A percentile compares a stretch with the other conserved stretches of the same genome.
phyloP scores from a whole-genome alignment of 306 rosid genomes.

The Sicyos edulis region DNA sequence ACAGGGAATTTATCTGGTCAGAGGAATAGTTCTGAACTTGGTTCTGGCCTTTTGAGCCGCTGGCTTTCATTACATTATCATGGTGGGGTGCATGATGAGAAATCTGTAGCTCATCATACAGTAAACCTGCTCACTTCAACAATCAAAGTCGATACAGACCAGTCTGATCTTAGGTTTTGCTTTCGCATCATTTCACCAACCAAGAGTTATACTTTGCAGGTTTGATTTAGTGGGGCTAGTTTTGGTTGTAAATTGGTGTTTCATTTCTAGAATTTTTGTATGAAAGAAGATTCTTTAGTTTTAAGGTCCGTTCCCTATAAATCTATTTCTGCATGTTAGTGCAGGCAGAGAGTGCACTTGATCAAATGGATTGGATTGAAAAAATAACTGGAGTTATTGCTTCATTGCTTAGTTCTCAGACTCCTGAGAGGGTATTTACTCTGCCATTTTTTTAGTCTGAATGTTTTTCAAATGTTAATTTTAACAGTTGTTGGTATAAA shows the following conservation, averaged over 20 bases:
- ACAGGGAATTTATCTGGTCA: slow-evolving; percentile 78
- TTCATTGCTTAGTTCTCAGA: slow-evolving; percentile 91
- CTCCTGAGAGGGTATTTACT: slow-evolving; percentile 84
- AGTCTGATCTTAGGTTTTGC: slow-evolving; percentile 96
- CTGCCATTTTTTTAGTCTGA: slow-evolving; percentile 18
- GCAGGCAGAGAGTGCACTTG: slow-evolving; percentile 99
- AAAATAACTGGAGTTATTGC: slow-evolving; percentile 99
- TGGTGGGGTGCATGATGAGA: slow-evolving; percentile 99
- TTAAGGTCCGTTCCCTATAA: slow-evolving; percentile 18
- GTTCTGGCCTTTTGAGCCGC: slow-evolving; percentile 95
- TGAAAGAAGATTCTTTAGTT: neutral
- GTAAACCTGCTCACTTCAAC: slow-evolving; percentile 97
- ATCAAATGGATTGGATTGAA: slow-evolving; percentile 99
- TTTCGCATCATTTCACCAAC: slow-evolving; percentile 98
- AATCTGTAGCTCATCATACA: slow-evolving; percentile 98
- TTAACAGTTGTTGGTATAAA: slow-evolving; percentile 25
- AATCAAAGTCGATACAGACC: slow-evolving; percentile 97
- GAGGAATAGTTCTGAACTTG: slow-evolving; percentile 97
- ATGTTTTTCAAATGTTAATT: slow-evolving; percentile 21
- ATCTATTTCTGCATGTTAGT: slow-evolving; percentile 62
- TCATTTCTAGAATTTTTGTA: neutral
- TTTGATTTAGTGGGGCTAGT: slow-evolving; percentile 33
- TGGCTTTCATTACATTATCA: slow-evolving; percentile 97
- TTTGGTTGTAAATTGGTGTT: slow-evolving; percentile 17
- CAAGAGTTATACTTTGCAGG: slow-evolving; percentile 97